Conservation (phyloP, 73 alveolate species). For the Tetrahymena borealis region DNA sequence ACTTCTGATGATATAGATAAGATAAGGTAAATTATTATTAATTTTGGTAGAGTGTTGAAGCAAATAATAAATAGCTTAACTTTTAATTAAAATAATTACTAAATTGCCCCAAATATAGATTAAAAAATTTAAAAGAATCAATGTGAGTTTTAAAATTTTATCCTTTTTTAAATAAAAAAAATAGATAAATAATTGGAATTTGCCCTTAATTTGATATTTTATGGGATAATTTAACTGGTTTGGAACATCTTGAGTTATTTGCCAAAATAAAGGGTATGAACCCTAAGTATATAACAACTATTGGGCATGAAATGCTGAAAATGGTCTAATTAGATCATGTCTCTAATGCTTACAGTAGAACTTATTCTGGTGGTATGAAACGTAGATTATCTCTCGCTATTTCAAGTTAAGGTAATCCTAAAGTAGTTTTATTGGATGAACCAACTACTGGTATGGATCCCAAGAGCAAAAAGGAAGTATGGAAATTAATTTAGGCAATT, state of each 20-base stretch:
- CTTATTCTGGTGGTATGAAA: slow-evolving; percentile 95
- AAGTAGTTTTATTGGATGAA: slow-evolving; percentile 90
- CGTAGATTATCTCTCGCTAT: slow-evolving; percentile 93
- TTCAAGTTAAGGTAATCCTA: slow-evolving; percentile 82
- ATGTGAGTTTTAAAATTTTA: too few relatives aligned
- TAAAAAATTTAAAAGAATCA: too few relatives aligned
- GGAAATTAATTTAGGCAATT: slow-evolving; percentile 78
- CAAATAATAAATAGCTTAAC: too few relatives aligned
- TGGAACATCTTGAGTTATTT: slow-evolving; percentile 88
- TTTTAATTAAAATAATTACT: too few relatives aligned
- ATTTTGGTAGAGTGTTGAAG: too few relatives aligned
- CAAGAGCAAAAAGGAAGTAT: slow-evolving; percentile 88
- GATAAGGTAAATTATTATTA: too few relatives aligned
- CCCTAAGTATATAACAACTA: background rate
- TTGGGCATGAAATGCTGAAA: slow-evolving; percentile 39
- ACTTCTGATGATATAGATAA: background rate
- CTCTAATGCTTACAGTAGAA: slow-evolving; percentile 48
- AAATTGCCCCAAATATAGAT: too few relatives aligned
- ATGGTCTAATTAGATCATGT: slow-evolving; percentile 59
- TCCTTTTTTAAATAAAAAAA: too few relatives aligned
- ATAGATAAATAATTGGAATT: slow-evolving; percentile 67
- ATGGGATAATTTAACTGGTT: slow-evolving; percentile 86
- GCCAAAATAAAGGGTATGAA: slow-evolving; percentile 88
- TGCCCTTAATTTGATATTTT: slow-evolving; percentile 97
- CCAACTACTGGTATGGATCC: slow-evolving; percentile 99